Percentiles rank a stretch among this genome's conserved stretches.
Evolutionary conservation across 495 filamentous ascomycete species (phyloP).

Genomic region (Oleoguttula mirabilis): DNA sequence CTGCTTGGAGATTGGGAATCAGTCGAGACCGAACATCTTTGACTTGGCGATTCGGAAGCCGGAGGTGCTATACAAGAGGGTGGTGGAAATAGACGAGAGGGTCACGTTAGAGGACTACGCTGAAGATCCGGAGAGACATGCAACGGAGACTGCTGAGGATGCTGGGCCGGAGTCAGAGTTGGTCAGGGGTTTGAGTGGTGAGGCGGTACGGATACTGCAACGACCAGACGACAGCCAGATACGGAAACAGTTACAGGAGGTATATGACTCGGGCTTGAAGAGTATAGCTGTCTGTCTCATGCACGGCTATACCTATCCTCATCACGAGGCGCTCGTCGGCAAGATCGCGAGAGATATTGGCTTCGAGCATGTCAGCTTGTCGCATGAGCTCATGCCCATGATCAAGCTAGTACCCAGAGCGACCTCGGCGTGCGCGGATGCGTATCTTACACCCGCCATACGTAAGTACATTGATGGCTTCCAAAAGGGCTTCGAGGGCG

Average conservation of each 20-base stretch:
- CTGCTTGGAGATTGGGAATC: slow-evolving; percentile 58
- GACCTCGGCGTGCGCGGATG: slow-evolving; percentile 88
- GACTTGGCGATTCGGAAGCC: slow-evolving; percentile 37
- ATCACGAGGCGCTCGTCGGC: slow-evolving; percentile 59
- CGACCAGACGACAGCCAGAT: slow-evolving; percentile 44
- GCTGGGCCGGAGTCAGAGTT: slow-evolving; percentile 39
- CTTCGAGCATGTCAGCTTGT: slow-evolving; percentile 62
- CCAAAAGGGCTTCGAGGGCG: slow-evolving; percentile 59
- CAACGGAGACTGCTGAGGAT: slow-evolving; percentile 39
- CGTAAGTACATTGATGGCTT: slow-evolving; percentile 92
- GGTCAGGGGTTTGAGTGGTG: slow-evolving; percentile 55
- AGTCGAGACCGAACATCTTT: slow-evolving; percentile 36
- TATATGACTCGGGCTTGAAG: slow-evolving; percentile 50
- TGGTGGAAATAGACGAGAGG: slow-evolving; percentile 36
- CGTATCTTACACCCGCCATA: slow-evolving; percentile 91
- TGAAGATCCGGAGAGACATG: slow-evolving; percentile 55
- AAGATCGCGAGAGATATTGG: slow-evolving; percentile 58
- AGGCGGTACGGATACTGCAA: slow-evolving; percentile 55
- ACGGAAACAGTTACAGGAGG: slow-evolving; percentile 40
- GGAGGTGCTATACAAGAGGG: slow-evolving; percentile 35
- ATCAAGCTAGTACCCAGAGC: slow-evolving; percentile 79
- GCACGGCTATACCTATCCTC: slow-evolving; percentile 71
- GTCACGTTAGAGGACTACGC: slow-evolving; percentile 72
- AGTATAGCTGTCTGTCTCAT: slow-evolving; percentile 70
- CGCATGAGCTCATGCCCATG: slow-evolving; percentile 83